Conservation (phyloP, 2,329 filamentous ascomycete species). For the Colletotrichum cuscutae region DNA sequence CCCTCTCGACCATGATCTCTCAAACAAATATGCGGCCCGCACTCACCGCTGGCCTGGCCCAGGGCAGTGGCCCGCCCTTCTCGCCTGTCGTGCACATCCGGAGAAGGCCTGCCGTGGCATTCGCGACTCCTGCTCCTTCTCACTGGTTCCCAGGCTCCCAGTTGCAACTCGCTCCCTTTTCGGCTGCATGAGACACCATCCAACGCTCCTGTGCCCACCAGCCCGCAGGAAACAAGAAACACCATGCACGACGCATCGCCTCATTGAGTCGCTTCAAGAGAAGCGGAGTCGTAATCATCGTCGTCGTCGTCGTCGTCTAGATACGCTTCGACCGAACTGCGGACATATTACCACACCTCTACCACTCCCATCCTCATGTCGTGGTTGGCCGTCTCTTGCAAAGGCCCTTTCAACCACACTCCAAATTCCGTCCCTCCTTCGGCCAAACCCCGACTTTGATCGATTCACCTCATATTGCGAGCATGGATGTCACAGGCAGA, state of each 20-base stretch:
- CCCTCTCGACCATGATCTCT: slow-evolving; percentile 13
- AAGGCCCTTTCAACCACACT: background rate
- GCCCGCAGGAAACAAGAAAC: slow-evolving; percentile 21
- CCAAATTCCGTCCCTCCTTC: slow-evolving; percentile 14
- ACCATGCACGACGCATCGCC: slow-evolving; percentile 5
- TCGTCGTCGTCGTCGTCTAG: background rate
- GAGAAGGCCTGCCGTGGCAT: slow-evolving; percentile 19
- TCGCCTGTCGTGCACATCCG: slow-evolving; percentile 9
- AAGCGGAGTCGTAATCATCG: background rate
- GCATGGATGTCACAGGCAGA: background rate
- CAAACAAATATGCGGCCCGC: slow-evolving; percentile 21
- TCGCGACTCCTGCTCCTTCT: background rate
- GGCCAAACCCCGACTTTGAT: slow-evolving; percentile 1
- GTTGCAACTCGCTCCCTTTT: slow-evolving; percentile 13
- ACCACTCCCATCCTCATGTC: background rate
- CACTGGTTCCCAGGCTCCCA: background rate
- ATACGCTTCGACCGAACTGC: background rate
- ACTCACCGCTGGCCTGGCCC: background rate
- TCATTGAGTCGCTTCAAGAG: background rate
- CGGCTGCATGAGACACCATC: background rate
- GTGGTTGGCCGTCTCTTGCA: background rate
- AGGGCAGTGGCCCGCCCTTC: background rate
- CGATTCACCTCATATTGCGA: slow-evolving; percentile 25
- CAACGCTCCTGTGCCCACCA: background rate
- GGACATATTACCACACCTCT: background rate